Evolutionary conservation across 2,329 filamentous ascomycete species (phyloP).

Genomic region (Aspergillus cejpii): DNA sequence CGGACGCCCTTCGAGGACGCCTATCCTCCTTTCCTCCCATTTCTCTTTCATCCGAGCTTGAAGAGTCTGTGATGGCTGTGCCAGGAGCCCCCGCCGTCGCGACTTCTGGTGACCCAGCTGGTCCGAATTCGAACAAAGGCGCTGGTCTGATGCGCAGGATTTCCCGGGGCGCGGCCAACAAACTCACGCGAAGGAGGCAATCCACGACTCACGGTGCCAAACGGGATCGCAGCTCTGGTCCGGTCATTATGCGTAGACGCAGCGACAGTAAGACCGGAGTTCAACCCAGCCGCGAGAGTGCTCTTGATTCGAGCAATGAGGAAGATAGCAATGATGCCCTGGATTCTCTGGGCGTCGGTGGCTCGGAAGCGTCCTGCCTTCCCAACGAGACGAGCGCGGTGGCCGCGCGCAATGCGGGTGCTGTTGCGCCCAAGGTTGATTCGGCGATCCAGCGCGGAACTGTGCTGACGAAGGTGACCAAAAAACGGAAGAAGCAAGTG

Average conservation of each 20-base stretch:
- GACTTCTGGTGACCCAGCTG: slow-evolving; percentile 56
- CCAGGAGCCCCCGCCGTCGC: slow-evolving; percentile 39
- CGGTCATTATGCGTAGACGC: slow-evolving; percentile 75
- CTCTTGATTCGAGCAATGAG: slow-evolving; percentile 37
- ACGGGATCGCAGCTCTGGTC: slow-evolving; percentile 81
- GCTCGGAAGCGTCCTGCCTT: slow-evolving; percentile 36
- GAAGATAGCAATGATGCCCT: slow-evolving; percentile 42
- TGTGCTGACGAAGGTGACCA: slow-evolving; percentile 72
- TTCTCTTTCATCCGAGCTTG: slow-evolving; percentile 57
- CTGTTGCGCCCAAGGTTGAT: slow-evolving; percentile 63
- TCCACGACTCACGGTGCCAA: slow-evolving; percentile 71
- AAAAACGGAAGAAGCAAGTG: slow-evolving; percentile 68
- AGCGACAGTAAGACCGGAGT: slow-evolving; percentile 80
- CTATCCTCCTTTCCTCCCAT: slow-evolving; percentile 23
- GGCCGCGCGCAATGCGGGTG: slow-evolving; percentile 31
- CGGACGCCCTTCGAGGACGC: slow-evolving; percentile 30
- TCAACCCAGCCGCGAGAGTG: slow-evolving; percentile 46
- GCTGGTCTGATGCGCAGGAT: slow-evolving; percentile 72
- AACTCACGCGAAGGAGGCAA: slow-evolving; percentile 62
- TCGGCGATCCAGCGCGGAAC: slow-evolving; percentile 71
- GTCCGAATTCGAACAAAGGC: slow-evolving; percentile 47
- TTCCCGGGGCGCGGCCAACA: slow-evolving; percentile 70
- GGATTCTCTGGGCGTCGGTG: slow-evolving; percentile 39
- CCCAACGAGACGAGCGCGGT: slow-evolving; percentile 34
- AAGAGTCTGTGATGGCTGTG: slow-evolving; percentile 58